Evolutionary conservation across 495 filamentous ascomycete species (phyloP).

Genomic region (Podospora sp.): DNA sequence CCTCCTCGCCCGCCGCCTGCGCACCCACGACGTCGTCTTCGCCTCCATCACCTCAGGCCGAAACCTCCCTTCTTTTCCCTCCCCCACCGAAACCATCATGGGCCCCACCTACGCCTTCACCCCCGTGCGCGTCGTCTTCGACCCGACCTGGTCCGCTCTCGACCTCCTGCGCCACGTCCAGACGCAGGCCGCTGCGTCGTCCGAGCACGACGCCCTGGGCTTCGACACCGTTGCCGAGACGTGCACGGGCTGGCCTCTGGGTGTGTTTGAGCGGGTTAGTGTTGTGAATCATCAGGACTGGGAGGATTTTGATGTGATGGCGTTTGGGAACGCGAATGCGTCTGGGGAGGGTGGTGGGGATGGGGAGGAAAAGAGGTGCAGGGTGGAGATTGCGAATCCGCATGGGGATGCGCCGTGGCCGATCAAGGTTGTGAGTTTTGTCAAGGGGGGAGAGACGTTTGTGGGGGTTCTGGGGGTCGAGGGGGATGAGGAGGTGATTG

Average conservation of each 20-base stretch:
- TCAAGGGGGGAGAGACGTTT: slow-evolving; percentile 4
- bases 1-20: slow-evolving; percentile 55
- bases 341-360: too few species aligned
- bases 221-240: slow-evolving; percentile 34
- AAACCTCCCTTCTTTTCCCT: slow-evolving; percentile 46
- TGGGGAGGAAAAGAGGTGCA: too few species aligned
- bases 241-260: slow-evolving; percentile 26
- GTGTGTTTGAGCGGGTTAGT: slow-evolving; percentile 42
- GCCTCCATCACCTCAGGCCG: slow-evolving; percentile 63
- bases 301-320: slow-evolving; percentile 45
- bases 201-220: slow-evolving; percentile 41
- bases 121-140: slow-evolving; percentile 41
- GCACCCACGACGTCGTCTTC: slow-evolving; percentile 57
- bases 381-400: slow-evolving; percentile 17
- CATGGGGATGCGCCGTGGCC: slow-evolving; percentile 7
- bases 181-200: slow-evolving; percentile 40
- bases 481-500: slow-evolving; percentile 10
- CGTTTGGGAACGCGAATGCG: too few species aligned
- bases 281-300: slow-evolving; percentile 49
- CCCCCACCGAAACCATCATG: slow-evolving; percentile 47
- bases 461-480: slow-evolving; percentile 9
- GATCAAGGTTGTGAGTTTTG: slow-evolving; percentile 15
- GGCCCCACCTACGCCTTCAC: slow-evolving; percentile 49
- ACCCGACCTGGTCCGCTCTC: slow-evolving; percentile 24
- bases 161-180: slow-evolving; percentile 43